These are phyloP conservation scores for Collybia nuda DNA, from an alignment of 768 basidiomycete genomes.

Conservation along the genomic window DNA sequence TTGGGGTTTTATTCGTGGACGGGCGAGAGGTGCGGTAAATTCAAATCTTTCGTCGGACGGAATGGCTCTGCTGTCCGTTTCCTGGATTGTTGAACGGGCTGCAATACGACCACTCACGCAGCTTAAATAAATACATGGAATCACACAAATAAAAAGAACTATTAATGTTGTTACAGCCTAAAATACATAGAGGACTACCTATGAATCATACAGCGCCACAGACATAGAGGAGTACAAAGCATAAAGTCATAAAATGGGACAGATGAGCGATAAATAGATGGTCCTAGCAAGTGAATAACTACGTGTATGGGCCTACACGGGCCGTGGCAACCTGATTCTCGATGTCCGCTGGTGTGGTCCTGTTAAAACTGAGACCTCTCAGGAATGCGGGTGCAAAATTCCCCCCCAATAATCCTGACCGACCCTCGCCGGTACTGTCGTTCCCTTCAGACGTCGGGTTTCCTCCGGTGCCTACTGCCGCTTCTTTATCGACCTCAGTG, in stretches of 20 bases:
- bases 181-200: neutral
- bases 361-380: constrained; percentile 17
- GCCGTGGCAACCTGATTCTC: constrained; percentile 28
- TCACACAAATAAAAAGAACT: too few relatives aligned
- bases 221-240: neutral
- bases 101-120: too few relatives aligned
- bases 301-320: constrained; percentile 16
- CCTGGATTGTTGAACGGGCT: too few relatives aligned
- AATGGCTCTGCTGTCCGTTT: too few relatives aligned
- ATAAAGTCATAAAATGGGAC: too few relatives aligned
- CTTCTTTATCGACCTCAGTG: constrained; percentile 11
- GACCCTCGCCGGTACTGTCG: constrained; percentile 3
- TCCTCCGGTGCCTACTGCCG: neutral
- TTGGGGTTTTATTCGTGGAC: too few relatives aligned
- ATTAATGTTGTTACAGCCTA: constrained; percentile 2
- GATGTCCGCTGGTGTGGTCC: constrained; percentile 22
- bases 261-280: too few relatives aligned
- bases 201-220: neutral
- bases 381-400: constrained; percentile 15
- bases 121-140: too few relatives aligned
- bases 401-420: constrained; percentile 6
- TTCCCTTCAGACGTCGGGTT: neutral
- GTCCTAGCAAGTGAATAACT: too few relatives aligned
- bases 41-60: too few relatives aligned
- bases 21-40: too few relatives aligned